phyloP scores from a whole-genome alignment of 805 yeast species.

The Lipomyces spencermartinsiae region DNA sequence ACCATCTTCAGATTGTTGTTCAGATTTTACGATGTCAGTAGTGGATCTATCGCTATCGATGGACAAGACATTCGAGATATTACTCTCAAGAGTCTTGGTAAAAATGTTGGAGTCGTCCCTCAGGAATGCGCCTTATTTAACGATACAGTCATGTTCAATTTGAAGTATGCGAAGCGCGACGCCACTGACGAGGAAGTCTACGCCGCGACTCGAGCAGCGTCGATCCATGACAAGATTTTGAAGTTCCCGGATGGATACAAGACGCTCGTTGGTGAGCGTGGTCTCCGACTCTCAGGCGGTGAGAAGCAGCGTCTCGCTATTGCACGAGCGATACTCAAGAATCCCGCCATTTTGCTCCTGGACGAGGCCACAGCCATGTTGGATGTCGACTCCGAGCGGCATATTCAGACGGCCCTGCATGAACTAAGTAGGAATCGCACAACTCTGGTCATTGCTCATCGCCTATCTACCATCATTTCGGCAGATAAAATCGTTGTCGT shows the following conservation, averaged over 20 bases:
- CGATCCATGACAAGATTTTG: constrained; percentile 46
- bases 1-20: constrained; percentile 79
- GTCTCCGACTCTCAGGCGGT: constrained; percentile 67
- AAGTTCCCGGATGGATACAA: constrained; percentile 58
- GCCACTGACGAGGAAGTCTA: constrained; percentile 68
- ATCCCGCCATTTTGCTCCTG: constrained; percentile 60
- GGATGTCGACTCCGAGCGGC: constrained; percentile 65
- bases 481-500: constrained; percentile 56
- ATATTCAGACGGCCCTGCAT: constrained; percentile 57
- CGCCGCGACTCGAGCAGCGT: constrained; percentile 67
- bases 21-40: constrained; percentile 79
- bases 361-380: constrained; percentile 73
- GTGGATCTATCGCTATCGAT: constrained; percentile 70
- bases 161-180: constrained; percentile 69
- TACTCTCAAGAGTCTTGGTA: constrained; percentile 72
- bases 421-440: constrained; percentile 48
- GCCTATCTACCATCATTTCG: constrained; percentile 57
- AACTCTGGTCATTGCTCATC: constrained; percentile 57
- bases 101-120: constrained; percentile 82
- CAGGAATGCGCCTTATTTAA: constrained; percentile 90
- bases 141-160: constrained; percentile 82
- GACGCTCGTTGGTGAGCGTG: constrained; percentile 65
- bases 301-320: constrained; percentile 67
- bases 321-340: constrained; percentile 61
- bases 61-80: constrained; percentile 65